A percentile compares a stretch with the other conserved stretches of the same genome.
Conservation (phyloP, 139 green algal genomes). For the Diplosphaera chodatii region DNA sequence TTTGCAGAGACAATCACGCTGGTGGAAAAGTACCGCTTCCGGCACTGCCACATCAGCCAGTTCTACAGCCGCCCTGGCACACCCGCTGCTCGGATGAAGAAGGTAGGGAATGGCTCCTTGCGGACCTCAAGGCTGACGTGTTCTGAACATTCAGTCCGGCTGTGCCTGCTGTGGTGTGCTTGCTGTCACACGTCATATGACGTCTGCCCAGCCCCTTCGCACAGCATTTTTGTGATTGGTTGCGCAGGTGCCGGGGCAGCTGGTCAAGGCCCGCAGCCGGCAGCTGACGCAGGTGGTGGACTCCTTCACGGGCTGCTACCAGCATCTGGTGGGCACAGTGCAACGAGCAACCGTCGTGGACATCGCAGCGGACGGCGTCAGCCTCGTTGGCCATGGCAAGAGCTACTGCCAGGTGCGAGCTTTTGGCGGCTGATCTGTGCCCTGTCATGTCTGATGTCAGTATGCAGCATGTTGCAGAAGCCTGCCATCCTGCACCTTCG, state of each 20-base stretch:
- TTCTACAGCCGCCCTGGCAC: conserved; percentile 89
- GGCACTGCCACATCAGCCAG: conserved; percentile 81
- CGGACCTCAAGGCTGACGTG: too few relatives aligned
- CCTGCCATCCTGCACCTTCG: too few relatives aligned
- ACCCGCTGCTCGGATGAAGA: conserved; percentile 84
- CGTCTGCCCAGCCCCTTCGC: too few relatives aligned
- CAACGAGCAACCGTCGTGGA: conserved; percentile 79
- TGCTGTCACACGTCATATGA: too few relatives aligned
- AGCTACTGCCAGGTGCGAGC: conserved; percentile 73
- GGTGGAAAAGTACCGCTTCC: conserved; percentile 75
- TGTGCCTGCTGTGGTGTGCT: conserved; percentile 22
- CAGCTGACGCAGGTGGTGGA: conserved; percentile 64
- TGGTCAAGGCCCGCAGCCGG: conserved; percentile 53
- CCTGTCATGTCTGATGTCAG: too few relatives aligned
- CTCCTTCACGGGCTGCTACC: conserved; percentile 48
- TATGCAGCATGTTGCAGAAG: too few relatives aligned
- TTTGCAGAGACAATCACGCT: conserved; percentile 70
- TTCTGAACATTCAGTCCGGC: too few relatives aligned
- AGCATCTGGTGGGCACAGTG: conserved; percentile 48
- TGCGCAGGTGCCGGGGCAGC: conserved; percentile 19
- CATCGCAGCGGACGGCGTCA: conserved; percentile 58
- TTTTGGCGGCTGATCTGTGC: too few relatives aligned
- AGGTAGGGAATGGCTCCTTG: conserved; percentile 35
- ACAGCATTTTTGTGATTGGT: too few relatives aligned
- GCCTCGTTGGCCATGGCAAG: conserved; percentile 75